phyloP scores from a whole-genome alignment of 2,329 filamentous ascomycete genomes.

The Ophiocordyceps sinensis region DNA sequence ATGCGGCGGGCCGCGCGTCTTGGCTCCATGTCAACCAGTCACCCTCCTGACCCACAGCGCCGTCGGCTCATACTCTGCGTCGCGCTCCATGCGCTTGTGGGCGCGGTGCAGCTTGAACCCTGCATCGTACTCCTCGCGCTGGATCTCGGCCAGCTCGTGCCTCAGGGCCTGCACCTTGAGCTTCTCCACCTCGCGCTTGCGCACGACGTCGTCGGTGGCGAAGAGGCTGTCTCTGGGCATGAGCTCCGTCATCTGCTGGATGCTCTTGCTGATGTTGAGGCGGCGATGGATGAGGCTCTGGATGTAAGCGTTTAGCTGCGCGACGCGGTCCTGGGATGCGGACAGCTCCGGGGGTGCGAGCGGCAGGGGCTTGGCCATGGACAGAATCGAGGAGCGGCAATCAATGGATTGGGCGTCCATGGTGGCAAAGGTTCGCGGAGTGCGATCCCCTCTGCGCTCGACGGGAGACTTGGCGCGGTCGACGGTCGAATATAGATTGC shows the following conservation, averaged over 20 bases:
- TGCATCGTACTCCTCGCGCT: conserved; percentile 63
- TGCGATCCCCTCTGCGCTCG: neutral
- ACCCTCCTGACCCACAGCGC: conserved; percentile 68
- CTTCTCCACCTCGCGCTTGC: conserved; percentile 41
- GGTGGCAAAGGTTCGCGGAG: conserved; percentile 1
- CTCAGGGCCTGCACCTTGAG: conserved; percentile 52
- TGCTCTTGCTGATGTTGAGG: conserved; percentile 56
- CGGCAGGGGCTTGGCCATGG: conserved; percentile 44
- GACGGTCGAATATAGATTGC: conserved; percentile 1
- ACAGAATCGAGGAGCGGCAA: conserved; percentile 18
- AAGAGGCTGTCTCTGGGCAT: conserved; percentile 58
- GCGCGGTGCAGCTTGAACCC: conserved; percentile 61
- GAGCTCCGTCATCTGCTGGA: conserved; percentile 64
- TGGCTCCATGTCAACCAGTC: conserved; percentile 34
- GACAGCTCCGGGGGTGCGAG: conserved; percentile 43
- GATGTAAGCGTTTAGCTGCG: conserved; percentile 50
- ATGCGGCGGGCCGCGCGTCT: no score
- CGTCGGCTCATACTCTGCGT: conserved; percentile 48
- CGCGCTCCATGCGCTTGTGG: conserved; percentile 59
- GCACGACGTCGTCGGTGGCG: conserved; percentile 47
- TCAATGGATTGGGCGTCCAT: conserved; percentile 1
- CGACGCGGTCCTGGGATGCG: conserved; percentile 47
- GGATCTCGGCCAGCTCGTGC: conserved; percentile 56
- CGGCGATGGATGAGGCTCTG: conserved; percentile 51
- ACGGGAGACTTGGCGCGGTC: neutral